Evolutionary conservation across 2,329 filamentous ascomycete species (phyloP), one percentile per base, ranked within the genome.

Genomic region (Blastomyces percursus): DNA sequence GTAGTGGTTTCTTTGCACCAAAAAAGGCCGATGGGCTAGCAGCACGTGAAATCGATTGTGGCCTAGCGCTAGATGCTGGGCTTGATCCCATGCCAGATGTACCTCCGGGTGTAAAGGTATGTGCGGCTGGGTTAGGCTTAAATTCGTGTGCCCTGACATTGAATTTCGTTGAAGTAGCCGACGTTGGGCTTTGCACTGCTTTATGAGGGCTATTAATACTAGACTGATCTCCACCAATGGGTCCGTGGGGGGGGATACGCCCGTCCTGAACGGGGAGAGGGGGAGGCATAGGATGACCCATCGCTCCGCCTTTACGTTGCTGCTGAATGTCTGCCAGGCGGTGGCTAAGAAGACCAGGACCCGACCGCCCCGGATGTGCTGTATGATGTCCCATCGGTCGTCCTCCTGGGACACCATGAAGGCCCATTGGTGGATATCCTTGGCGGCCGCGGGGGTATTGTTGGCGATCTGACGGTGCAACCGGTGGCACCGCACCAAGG

Each of bases 111-210:
- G 86, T 93, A 76, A 99, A 97, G 1, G 87, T 81, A 54, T 84
- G 83, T 0, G 92, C 91, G 65, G 88, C 88, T 4, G 90, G 86
- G 69, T 88, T 95, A 21, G 93, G 94, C 66, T 88, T 86, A 76
- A 96, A 97, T 70, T 96, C 91, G 71, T 81, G 77, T 0, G 85
- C 85, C 61, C 81, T 82, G 44, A 83, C 84, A 66, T 86, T 86
- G 73, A 87, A 82, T 64, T 81, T 80, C 7, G 77, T 80, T 3
- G 81, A 80, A 1, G 73, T 71, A 21, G 78, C 79, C 6, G 83
- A 83, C 0, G 77, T 78, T 11, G 83, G 82, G 42, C 82, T 83
- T 64, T 81, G 80, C 40, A 77, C 73, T 65, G 74, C 77, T 58
- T 79, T 78, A 51, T 68, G 71, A 32, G 77, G 75, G 66, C 75